Evolutionary conservation across 2,329 filamentous ascomycete genomes (phyloP).

Genomic region (Xylaria sp.): DNA sequence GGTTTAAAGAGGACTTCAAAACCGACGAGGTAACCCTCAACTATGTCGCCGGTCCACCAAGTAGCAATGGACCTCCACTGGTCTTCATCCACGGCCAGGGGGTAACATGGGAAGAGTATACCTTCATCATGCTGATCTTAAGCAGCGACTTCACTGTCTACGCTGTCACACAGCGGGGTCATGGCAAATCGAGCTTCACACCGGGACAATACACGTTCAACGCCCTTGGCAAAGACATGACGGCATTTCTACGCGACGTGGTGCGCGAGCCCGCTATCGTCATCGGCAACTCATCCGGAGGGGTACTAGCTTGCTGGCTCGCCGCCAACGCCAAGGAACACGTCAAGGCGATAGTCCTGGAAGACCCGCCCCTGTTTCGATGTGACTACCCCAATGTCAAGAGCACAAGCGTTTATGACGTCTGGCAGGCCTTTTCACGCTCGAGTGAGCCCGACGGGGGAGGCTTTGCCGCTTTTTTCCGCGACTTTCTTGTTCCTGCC

Average conservation of each 20-base stretch:
- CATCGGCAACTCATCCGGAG: slow-evolving; percentile 25
- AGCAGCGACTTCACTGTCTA: slow-evolving; percentile 27
- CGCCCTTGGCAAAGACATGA: slow-evolving; percentile 27
- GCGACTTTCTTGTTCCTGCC: slow-evolving; percentile 14
- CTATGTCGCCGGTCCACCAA: slow-evolving; percentile 18
- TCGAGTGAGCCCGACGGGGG: slow-evolving; percentile 19
- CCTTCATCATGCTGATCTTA: slow-evolving; percentile 27
- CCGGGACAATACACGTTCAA: slow-evolving; percentile 30
- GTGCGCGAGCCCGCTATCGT: slow-evolving; percentile 20
- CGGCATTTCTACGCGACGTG: slow-evolving; percentile 14
- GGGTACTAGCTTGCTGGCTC: slow-evolving; percentile 22
- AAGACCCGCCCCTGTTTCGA: slow-evolving; percentile 27
- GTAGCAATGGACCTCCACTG: slow-evolving; percentile 14
- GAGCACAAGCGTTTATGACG: slow-evolving; percentile 20
- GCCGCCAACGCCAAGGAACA: slow-evolving; percentile 27
- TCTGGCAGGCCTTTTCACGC: slow-evolving; percentile 19
- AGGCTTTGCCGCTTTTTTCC: slow-evolving; percentile 17
- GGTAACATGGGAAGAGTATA: slow-evolving; percentile 28
- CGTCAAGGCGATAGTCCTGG: slow-evolving; percentile 27
- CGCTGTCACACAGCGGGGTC: slow-evolving; percentile 20
- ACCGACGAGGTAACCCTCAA: slow-evolving; percentile 24
- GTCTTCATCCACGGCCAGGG: slow-evolving; percentile 29
- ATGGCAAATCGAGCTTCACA: slow-evolving; percentile 27
- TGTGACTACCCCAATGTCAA: slow-evolving; percentile 24
- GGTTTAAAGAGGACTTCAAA: slow-evolving; percentile 25